Evolutionary conservation across 164 flowering plant genomes (phyloP).

Genomic region (Kalanchoe fedtschenkoi): DNA sequence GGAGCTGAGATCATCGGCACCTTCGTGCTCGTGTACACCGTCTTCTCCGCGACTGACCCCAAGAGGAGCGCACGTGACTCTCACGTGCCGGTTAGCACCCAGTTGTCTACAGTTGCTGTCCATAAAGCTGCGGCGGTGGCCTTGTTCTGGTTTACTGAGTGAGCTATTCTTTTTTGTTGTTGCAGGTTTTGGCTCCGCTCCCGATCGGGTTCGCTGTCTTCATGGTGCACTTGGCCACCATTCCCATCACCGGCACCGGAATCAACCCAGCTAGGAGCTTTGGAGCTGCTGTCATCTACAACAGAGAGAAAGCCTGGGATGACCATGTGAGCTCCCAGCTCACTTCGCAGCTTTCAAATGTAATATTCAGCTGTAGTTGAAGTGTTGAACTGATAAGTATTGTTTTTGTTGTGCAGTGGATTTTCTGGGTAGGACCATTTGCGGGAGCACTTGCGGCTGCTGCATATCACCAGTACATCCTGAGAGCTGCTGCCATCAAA

Average conservation of each 20-base stretch:
- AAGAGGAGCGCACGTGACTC: slow-evolving; percentile 72
- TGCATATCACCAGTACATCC: slow-evolving; percentile 64
- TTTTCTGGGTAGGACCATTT: slow-evolving; percentile 81
- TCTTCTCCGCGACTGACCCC: slow-evolving; percentile 66
- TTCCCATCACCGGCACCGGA: too few species aligned
- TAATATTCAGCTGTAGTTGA: background rate
- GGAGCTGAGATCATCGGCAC: too few species aligned
- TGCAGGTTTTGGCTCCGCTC: slow-evolving; percentile 65
- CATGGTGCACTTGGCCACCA: too few species aligned
- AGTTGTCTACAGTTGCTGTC: background rate
- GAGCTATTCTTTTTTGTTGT: background rate
- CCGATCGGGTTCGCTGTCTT: slow-evolving; percentile 72
- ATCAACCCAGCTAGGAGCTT: slow-evolving; percentile 66
- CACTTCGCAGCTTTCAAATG: background rate
- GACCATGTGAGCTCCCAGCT: slow-evolving; percentile 33
- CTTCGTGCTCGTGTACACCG: too few species aligned
- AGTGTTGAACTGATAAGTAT: background rate
- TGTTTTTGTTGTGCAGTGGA: slow-evolving; percentile 33
- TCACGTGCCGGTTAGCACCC: slow-evolving; percentile 42
- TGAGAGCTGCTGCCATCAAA: slow-evolving; percentile 70
- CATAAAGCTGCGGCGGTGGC: background rate
- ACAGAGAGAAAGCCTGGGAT: slow-evolving; percentile 46
- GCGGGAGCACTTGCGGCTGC: slow-evolving; percentile 68
- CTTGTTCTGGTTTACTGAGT: background rate
- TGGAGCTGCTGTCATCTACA: slow-evolving; percentile 56